phyloP scores from a whole-genome alignment of 768 basidiomycete genomes.

The Tricholoma bakamatsutake region DNA sequence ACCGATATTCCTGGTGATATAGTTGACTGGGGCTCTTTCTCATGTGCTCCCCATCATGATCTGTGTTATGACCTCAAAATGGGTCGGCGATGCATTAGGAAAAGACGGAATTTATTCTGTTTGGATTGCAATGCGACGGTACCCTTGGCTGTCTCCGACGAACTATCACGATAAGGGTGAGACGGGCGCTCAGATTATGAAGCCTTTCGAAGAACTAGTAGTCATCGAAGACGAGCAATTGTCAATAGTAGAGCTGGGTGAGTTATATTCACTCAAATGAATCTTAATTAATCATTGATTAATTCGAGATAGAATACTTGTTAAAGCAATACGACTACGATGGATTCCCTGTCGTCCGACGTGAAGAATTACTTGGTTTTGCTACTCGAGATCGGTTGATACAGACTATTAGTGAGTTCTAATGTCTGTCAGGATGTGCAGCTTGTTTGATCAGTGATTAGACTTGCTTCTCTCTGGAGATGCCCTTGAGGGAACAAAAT shows the following conservation, averaged over 20 bases:
- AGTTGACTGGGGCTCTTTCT: constrained; percentile 75
- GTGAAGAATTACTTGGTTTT: constrained; percentile 51
- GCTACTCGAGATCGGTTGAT: constrained; percentile 51
- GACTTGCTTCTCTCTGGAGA: constrained; percentile 27
- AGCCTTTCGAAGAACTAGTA: constrained; percentile 40
- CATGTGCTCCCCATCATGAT: constrained; percentile 84
- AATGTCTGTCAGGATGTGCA: neutral
- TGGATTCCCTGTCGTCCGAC: constrained; percentile 61
- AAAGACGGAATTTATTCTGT: constrained; percentile 65
- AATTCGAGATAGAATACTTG: constrained; percentile 28
- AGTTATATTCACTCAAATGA: neutral
- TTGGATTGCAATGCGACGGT: constrained; percentile 67
- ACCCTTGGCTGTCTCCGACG: constrained; percentile 63
- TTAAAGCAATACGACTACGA: constrained; percentile 42
- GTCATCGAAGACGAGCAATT: constrained; percentile 46
- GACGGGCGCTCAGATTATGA: constrained; percentile 58
- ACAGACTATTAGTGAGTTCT: constrained; percentile 27
- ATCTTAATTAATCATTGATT: constrained; percentile 2
- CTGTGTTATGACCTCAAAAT: constrained; percentile 71
- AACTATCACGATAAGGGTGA: constrained; percentile 64
- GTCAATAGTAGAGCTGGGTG: constrained; percentile 46
- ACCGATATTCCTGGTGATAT: neutral
- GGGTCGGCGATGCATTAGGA: constrained; percentile 68
- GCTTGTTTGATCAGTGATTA: constrained; percentile 7
- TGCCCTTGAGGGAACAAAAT: constrained; percentile 27